Base-by-base conservation (phyloP, 192 early-diverging fungal species). In the Kappamyces sp. region DNA sequence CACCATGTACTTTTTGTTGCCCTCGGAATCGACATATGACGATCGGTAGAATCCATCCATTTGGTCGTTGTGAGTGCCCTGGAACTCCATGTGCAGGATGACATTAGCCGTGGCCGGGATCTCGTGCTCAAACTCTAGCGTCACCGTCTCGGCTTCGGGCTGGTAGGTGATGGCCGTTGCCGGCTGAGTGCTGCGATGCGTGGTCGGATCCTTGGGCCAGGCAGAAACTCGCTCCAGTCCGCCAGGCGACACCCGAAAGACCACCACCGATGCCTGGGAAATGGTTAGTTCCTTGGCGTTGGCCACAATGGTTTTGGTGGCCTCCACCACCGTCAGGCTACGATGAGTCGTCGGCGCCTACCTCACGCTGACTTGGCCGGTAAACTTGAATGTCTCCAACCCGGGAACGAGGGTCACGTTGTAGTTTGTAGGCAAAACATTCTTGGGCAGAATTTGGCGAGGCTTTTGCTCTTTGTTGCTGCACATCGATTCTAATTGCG, bases 1-100 rank as follows among this genome's bases (percentile, higher is more conserved):
- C 5, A 88, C 92, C 63, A 98, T 76, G 68, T 87, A 59, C 61
- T 69, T 45, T 54, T 66, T 69, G 54, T 60, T 45, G 7, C 57
- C 88, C 36, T 71, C 63, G 6, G 64, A 65, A 54, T 82, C 76
- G 45, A 72, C 71, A 69, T 86, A 96, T 32, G 76, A 75, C 50
- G 83, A 85, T 45, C 92, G 84, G 76, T 98, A 98, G 69, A 98
- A 98, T 1, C 96, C 94, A 40, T 79, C 77, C 91, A 98, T 92
- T 63, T 88, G 79, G 68, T 98, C 78, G 54, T 74, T 77, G 66
- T 80, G 78, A 35, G 63, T 63, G 46, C 78, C 78, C 7, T 69
- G 66, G 66, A 81, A 83, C 52, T 77, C 69, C 43, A 69, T 38
- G 43, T 45, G 42, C 6, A 84, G 58, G 42, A 63, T 47, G n/a